phyloP scores from a whole-genome alignment of 768 basidiomycete genomes.

The Tylopilus sp. region DNA sequence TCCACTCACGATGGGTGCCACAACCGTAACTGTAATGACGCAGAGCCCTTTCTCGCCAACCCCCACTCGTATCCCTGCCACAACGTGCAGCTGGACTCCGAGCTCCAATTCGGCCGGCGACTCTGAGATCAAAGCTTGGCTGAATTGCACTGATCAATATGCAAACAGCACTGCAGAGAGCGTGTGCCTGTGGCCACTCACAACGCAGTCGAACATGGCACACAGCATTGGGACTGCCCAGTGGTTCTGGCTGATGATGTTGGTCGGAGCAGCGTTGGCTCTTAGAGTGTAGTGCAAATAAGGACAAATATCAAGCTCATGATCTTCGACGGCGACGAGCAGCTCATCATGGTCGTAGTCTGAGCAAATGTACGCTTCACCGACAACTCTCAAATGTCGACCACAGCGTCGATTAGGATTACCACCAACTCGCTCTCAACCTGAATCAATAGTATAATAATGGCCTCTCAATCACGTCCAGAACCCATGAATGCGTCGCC shows the following conservation, averaged over 20 bases:
- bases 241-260: neutral
- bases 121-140: neutral
- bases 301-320: constrained; percentile 16
- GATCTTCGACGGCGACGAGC: constrained; percentile 1
- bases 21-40: neutral
- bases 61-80: neutral
- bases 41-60: neutral
- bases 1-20: neutral
- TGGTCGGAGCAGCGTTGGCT: neutral
- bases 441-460: constrained; percentile 12
- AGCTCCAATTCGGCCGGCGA: neutral
- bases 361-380: constrained; percentile 7
- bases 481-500: constrained; percentile 82
- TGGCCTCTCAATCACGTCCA: constrained; percentile 36
- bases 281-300: neutral
- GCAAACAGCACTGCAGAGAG: neutral
- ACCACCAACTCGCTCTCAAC: neutral
- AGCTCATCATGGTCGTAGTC: constrained; percentile 22
- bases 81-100: constrained; percentile 3
- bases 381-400: constrained; percentile 12
- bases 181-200: neutral
- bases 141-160: neutral
- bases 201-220: neutral
- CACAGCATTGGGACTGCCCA: neutral
- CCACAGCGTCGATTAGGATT: constrained; percentile 4